These are phyloP conservation scores for Vitis cinerea DNA, from an alignment of 164 flowering plant genomes.

Conservation along the genomic window DNA sequence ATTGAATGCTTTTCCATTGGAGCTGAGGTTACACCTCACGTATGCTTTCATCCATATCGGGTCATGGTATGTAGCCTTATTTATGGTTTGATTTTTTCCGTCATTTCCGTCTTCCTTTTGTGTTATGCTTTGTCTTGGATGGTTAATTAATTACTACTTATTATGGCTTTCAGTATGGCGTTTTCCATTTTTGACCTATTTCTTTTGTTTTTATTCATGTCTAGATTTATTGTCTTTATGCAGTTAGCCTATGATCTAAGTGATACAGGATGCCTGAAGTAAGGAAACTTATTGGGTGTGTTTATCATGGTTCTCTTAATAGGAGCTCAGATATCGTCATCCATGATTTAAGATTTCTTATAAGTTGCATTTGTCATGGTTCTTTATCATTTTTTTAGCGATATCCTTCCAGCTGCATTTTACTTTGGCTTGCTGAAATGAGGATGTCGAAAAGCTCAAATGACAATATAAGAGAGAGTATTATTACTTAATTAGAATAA, in stretches of 20 bases:
- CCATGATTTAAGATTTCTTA: too few species aligned
- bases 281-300: too few species aligned
- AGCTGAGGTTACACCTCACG: constrained; percentile 82
- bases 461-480: neutral
- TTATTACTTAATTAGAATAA: neutral
- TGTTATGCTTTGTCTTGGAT: constrained; percentile 4
- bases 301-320: too few species aligned
- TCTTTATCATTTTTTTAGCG: neutral
- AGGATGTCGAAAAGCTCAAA: neutral
- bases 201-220: too few species aligned
- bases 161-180: too few species aligned
- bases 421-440: neutral
- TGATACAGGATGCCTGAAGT: too few species aligned
- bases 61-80: constrained; percentile 70
- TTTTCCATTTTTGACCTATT: too few species aligned
- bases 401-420: neutral
- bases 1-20: constrained; percentile 93
- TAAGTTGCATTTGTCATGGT: too few species aligned
- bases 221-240: too few species aligned
- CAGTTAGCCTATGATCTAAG: too few species aligned
- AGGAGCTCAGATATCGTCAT: too few species aligned
- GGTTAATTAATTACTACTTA: neutral
- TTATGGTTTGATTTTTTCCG: neutral
- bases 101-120: neutral
- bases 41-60: constrained; percentile 79